These are phyloP conservation scores for Alternaria rosae DNA, from an alignment of 2,329 filamentous ascomycete species.

Conservation along the genomic window DNA sequence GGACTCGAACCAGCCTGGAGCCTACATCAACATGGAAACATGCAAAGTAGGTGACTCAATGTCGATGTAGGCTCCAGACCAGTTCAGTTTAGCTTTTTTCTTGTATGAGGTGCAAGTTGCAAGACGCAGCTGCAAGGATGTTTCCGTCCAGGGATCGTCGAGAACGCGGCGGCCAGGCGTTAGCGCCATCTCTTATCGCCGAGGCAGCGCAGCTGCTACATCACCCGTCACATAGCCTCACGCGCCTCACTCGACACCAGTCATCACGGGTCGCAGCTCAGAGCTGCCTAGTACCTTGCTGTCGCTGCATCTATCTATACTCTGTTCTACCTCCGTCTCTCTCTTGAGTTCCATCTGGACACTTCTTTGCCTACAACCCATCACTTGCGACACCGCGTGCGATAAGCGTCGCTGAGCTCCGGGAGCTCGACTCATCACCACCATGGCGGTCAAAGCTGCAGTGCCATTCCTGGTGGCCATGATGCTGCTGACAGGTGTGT, in stretches of 20 bases:
- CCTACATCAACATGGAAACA: too few relatives aligned
- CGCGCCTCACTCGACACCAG: constrained; percentile 32
- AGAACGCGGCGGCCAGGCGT: not conserved
- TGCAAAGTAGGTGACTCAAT: too few relatives aligned
- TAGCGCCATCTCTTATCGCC: constrained; percentile 34
- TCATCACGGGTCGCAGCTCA: constrained; percentile 35
- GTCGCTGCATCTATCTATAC: constrained; percentile 9
- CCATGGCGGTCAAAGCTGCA: constrained; percentile 74
- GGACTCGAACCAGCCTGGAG: not conserved
- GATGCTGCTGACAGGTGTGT: constrained; percentile 96
- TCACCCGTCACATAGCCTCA: constrained; percentile 39
- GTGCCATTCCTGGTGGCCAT: constrained; percentile 89
- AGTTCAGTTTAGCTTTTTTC: too few relatives aligned
- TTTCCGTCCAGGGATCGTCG: not conserved
- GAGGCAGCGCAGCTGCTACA: constrained; percentile 23
- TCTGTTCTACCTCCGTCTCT: constrained; percentile 1
- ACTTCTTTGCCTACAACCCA: constrained; percentile 17
- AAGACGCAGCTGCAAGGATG: not conserved
- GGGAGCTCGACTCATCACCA: constrained; percentile 25
- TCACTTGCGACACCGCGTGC: constrained; percentile 4
- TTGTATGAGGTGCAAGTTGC: not conserved
- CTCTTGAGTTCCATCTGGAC: constrained; percentile 1
- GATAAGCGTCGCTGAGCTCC: constrained; percentile 22
- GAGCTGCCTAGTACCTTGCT: constrained; percentile 30
- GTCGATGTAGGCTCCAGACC: too few relatives aligned